Evolutionary conservation across 116 monocot genomes (phyloP).

Genomic region (Iris pallida): DNA sequence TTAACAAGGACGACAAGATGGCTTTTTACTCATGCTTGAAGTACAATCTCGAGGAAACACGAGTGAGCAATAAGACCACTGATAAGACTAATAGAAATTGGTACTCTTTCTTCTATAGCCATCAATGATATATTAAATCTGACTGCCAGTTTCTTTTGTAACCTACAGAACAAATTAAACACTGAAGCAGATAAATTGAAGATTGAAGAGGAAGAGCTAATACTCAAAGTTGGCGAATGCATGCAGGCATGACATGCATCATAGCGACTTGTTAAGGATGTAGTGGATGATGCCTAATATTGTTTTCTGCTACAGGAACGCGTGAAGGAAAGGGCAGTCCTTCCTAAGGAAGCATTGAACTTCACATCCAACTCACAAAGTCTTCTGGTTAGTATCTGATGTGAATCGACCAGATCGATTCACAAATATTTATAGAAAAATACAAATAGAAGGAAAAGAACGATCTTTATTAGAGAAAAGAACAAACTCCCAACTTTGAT

Average conservation of each 20-base stretch:
- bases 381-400: slow-evolving; percentile 40
- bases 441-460: no score
- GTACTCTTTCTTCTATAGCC: not conserved
- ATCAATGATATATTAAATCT: not conserved
- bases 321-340: slow-evolving; percentile 68
- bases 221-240: slow-evolving; percentile 77
- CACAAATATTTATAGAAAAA: no score
- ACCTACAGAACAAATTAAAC: slow-evolving; percentile 68
- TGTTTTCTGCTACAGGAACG: slow-evolving; percentile 57
- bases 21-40: slow-evolving; percentile 91
- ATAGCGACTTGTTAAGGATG: slow-evolving; percentile 3
- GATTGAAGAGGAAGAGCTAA: slow-evolving; percentile 76
- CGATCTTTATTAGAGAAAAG: no score
- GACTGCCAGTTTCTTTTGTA: not conserved
- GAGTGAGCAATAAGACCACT: slow-evolving; percentile 33
- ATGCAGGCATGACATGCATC: slow-evolving; percentile 61
- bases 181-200: slow-evolving; percentile 61
- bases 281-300: slow-evolving; percentile 1
- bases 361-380: slow-evolving; percentile 36
- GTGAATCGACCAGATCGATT: no score
- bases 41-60: slow-evolving; percentile 91
- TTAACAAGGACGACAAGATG: slow-evolving; percentile 95
- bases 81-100: not conserved
- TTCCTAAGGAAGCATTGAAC: slow-evolving; percentile 34
- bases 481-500: no score